Conservation (phyloP, 805 yeast species). For the Brettanomyces anomalus region DNA sequence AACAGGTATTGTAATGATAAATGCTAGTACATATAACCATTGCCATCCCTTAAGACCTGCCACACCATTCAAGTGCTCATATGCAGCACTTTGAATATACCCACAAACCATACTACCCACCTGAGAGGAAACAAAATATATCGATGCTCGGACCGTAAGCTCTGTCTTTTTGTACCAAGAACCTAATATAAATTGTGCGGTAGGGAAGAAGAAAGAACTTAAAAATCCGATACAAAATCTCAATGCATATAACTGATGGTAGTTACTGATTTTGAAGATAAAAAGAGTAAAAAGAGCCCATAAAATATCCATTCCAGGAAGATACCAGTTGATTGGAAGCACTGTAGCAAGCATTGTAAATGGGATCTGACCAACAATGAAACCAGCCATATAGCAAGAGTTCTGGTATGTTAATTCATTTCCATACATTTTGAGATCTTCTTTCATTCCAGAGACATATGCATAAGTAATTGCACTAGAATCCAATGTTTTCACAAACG, state of each 20-base stretch:
- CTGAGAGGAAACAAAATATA: slow-evolving; percentile 29
- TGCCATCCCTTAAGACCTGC: slow-evolving; percentile 53
- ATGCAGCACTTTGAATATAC: slow-evolving; percentile 35
- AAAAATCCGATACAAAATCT: slow-evolving; percentile 37
- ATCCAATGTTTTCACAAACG: slow-evolving; percentile 25
- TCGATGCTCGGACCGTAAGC: slow-evolving; percentile 31
- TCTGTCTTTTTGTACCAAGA: slow-evolving; percentile 38
- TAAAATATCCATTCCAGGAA: slow-evolving; percentile 17
- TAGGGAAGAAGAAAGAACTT: slow-evolving; percentile 35
- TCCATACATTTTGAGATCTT: slow-evolving; percentile 47
- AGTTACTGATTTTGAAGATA: slow-evolving; percentile 15
- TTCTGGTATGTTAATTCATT: slow-evolving; percentile 28
- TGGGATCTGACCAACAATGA: slow-evolving; percentile 13
- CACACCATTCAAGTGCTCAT: slow-evolving; percentile 30
- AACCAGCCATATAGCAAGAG: slow-evolving; percentile 28
- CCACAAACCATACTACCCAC: slow-evolving; percentile 37
- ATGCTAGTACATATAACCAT: slow-evolving; percentile 58
- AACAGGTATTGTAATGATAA: slow-evolving; percentile 33
- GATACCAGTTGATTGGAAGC: slow-evolving; percentile 8
- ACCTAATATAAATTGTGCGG: slow-evolving; percentile 30
- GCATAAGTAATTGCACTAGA: slow-evolving; percentile 55
- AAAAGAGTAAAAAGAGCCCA: slow-evolving; percentile 24
- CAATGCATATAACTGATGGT: slow-evolving; percentile 31
- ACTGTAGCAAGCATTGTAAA: slow-evolving; percentile 17
- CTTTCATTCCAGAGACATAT: slow-evolving; percentile 58